Conservation (phyloP, 495 filamentous ascomycete species). For the Pyrenopolyporus hunteri region DNA sequence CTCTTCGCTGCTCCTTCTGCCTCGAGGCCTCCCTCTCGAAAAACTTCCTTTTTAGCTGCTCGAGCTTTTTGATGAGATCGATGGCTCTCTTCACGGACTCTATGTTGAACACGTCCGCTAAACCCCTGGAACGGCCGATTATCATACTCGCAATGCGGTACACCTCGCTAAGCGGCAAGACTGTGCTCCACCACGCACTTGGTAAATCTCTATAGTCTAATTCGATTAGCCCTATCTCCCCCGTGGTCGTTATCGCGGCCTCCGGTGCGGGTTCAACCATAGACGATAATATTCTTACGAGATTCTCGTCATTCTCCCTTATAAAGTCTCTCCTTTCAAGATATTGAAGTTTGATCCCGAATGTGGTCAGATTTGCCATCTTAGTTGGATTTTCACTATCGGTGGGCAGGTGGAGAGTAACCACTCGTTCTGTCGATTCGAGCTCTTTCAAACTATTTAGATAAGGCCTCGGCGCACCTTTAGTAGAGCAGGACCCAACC, state of each 20-base stretch:
- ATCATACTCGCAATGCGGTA: constrained; percentile 67
- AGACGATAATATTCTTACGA: constrained; percentile 47
- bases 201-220: constrained; percentile 14
- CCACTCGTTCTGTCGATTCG: constrained; percentile 31
- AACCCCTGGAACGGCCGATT: constrained; percentile 53
- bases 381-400: not conserved
- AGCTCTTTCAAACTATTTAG: constrained; percentile 42
- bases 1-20: constrained; percentile 15
- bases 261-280: constrained; percentile 28
- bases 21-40: not conserved
- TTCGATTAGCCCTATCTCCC: constrained; percentile 11
- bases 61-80: constrained; percentile 14
- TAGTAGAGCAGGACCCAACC: constrained; percentile 66
- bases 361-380: not conserved
- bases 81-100: constrained; percentile 25
- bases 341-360: not conserved
- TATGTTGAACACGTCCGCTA: constrained; percentile 24
- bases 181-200: constrained; percentile 11
- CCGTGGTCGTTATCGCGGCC: not conserved
- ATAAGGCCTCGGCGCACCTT: constrained; percentile 41
- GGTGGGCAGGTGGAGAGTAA: not conserved
- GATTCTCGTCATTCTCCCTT: constrained; percentile 49
- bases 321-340: constrained; percentile 43
- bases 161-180: constrained; percentile 45
- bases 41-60: constrained; percentile 4